Base-by-base conservation (phyloP, 2,329 filamentous ascomycete species). In the Aplosporella prunicola region DNA sequence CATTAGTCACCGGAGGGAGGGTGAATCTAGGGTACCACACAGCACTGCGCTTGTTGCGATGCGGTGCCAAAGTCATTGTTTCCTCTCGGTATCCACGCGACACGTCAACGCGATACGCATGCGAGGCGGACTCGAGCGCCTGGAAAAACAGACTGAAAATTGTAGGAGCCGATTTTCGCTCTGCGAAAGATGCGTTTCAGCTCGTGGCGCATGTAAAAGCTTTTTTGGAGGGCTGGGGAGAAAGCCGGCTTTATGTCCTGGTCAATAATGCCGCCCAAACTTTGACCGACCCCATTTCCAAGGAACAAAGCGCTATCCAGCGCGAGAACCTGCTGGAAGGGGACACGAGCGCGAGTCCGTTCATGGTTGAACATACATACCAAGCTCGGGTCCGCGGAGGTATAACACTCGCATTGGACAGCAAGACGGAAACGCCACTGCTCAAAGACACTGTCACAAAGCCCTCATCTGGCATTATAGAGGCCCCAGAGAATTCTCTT, bases 241-340 rank as follows among this genome's bases (percentile, higher is more conserved):
- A 36, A 8, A 32, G 32, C 18, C 31, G 13, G 22, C 43, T 63
- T 8, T 48, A 61, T 40, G 49, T 63, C 5, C 34, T 62, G 29
- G 51, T 63, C 44, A 63, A 61, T 32, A 63, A 63, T 32, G 60
- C 60, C 2, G 59, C 60, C 3, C 59, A 62, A 43, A 62, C 57
- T 1, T 40, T 60, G 25, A 61, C 57, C 0, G 60, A 63, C n/a
- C n/a, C n/a, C n/a, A n/a, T n/a, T n/a, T n/a, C n/a, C n/a, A n/a
- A n/a, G n/a, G n/a, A n/a, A n/a, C n/a, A n/a, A n/a, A n/a, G n/a
- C n/a, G n/a, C n/a, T n/a, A n/a, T n/a, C n/a, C n/a, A n/a, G n/a
- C n/a, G n/a, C n/a, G n/a, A n/a, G n/a, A n/a, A n/a, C n/a, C n/a
- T n/a, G n/a, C n/a, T n/a, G n/a, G n/a, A n/a, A n/a, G n/a, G n/a